Conservation (phyloP, 257 asterid species). For the Nemophila menziesii region DNA sequence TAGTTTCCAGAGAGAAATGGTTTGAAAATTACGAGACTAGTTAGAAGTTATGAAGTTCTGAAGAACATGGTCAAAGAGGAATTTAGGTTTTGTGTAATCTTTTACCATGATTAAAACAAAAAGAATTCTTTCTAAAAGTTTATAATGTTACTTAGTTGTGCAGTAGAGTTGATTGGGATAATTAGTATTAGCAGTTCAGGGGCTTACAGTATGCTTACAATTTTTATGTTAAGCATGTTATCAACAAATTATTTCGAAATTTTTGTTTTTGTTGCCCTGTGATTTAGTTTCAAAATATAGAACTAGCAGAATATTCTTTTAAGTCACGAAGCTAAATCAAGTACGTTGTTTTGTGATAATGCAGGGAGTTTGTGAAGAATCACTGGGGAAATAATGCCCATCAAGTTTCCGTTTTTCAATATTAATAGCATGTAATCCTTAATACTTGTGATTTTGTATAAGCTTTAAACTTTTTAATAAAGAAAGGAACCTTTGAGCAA, state of each 20-base stretch:
- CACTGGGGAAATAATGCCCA: constrained; percentile 7
- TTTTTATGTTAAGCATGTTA: no score
- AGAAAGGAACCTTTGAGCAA: neutral
- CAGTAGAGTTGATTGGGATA: no score
- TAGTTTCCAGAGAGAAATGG: no score
- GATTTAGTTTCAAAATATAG: neutral
- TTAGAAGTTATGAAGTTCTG: no score
- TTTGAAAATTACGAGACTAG: no score
- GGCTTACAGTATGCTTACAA: no score
- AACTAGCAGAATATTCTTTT: neutral
- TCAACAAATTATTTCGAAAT: neutral
- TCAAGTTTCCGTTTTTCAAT: constrained; percentile 3
- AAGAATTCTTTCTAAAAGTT: no score
- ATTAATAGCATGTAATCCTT: neutral
- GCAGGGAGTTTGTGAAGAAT: constrained; percentile 10
- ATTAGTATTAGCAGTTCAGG: no score
- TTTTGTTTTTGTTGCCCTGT: neutral
- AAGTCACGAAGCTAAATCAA: neutral
- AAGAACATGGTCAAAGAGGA: no score
- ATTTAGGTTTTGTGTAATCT: no score
- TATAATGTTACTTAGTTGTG: no score
- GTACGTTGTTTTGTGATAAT: neutral
- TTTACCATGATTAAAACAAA: no score
- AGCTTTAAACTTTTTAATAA: neutral
- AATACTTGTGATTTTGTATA: neutral